phyloP scores from a whole-genome alignment of 164 flowering plant species.

The Magnolia changhungtana region DNA sequence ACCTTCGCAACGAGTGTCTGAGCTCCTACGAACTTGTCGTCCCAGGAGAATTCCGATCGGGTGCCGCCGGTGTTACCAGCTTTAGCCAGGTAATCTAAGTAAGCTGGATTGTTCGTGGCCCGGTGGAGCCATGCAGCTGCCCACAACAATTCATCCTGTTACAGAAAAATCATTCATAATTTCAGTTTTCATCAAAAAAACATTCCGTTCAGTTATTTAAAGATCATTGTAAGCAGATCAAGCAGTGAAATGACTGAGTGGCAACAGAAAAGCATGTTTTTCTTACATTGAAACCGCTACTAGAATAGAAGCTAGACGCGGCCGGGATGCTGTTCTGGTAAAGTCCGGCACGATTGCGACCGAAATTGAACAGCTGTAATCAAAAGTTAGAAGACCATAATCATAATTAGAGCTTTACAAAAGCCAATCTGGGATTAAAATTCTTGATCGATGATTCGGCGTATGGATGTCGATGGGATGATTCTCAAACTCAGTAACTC shows the following conservation, averaged over 20 bases:
- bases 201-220: not conserved
- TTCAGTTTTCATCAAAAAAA: not conserved
- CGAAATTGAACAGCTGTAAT: constrained; percentile 50
- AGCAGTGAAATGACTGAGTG: not conserved
- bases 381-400: not conserved
- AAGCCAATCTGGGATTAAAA: too few relatives aligned
- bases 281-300: constrained; percentile 66
- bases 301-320: constrained; percentile 65
- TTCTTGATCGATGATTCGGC: too few relatives aligned
- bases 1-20: constrained; percentile 50
- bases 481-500: too few relatives aligned
- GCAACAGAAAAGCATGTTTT: not conserved
- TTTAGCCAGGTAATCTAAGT: constrained; percentile 21
- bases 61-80: constrained; percentile 22
- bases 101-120: constrained; percentile 31
- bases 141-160: constrained; percentile 91
- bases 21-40: constrained; percentile 51
- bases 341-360: constrained; percentile 68
- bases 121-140: constrained; percentile 63
- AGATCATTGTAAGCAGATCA: not conserved
- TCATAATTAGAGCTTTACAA: too few relatives aligned
- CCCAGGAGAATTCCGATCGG: constrained; percentile 45
- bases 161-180: constrained; percentile 15
- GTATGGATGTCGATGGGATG: too few relatives aligned
- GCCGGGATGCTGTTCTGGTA: constrained; percentile 68